Base-by-base conservation (phyloP, 495 filamentous ascomycete species). In the Achaetomiella virescens region DNA sequence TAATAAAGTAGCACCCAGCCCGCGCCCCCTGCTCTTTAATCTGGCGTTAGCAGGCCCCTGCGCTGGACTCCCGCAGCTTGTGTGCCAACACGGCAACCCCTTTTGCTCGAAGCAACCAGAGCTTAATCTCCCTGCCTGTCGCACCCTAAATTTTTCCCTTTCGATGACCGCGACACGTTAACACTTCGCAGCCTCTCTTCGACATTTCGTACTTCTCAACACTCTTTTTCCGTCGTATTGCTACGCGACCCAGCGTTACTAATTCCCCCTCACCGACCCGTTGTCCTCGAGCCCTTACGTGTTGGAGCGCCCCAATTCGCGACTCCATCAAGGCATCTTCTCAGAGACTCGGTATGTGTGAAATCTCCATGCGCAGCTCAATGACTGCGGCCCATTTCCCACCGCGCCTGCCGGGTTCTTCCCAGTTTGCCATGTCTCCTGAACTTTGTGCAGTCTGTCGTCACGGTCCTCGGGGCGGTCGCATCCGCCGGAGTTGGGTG, bases 71-170 rank as follows among this genome's bases (percentile, higher is more conserved):
- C 44, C 56, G 18, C 54, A 55, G 42, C 48, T 46, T n/a, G 53
- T 9, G 40, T 52, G 44, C 52, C 59, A 57, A 31, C 51, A 52
- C 65, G 42, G 56, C 56, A 41, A 55, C 67, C 67, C 67, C 67
- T 70, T 70, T 70, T 70, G 63, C 60, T 69, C 54, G 50, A 42
- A 49, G 44, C 51, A 52, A 49, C 56, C 53, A 52, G 57, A 65
- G 52, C 42, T 33, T 35, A 60, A 61, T 58, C 62, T 48, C 55
- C 62, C 55, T 59, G 61, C 54, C 56, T 50, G 63, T 62, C 63
- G 65, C 63, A 66, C 66, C 54, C 54, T 61, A 57, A 68, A 67
- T 62, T 59, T 70, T 70, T 70, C 65, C 63, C 64, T 46, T 66
- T 60, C 59, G 48, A 56, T 56, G 57, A 54, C 61, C 58, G 64